Base-by-base conservation (phyloP, 441 rosid species). In the Isatis lusitanica region DNA sequence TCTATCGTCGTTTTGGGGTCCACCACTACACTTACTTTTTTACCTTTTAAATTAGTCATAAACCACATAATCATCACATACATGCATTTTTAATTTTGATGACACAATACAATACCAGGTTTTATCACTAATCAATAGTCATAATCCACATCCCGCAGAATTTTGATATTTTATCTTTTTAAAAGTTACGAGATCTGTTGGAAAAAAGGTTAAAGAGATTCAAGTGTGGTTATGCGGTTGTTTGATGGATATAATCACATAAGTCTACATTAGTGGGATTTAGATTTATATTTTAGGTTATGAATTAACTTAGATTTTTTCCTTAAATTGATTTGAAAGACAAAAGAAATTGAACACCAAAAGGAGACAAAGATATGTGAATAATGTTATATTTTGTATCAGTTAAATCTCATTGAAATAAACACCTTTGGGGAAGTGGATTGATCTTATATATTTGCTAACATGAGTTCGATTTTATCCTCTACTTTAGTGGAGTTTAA, bases 1-100 rank as follows among this genome's bases (percentile, higher is more conserved):
- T 59, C 64, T 1, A 11, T 36, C 31, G 64, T 28, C 64, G 64
- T 59, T 38, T 17, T 1, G 16, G 53, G 67, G 17, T n/a, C 77
- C 65, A 66, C 66, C 72, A 7, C 10, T 72, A 15, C 48, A 63
- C 33, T 12, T 26, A 12, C 26, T 26, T 15, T 26, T 15, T 46
- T 46, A 46, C 50, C 47, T 44, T 44, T 44, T 15, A n/a, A 44
- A 44, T 6, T 47, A 21, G 6, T 52, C 33, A 28, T 33, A 31
- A 13, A 13, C 46, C 46, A 42, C 46, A 36, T 9, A 52, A 52
- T 12, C 58, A 52, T 12, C 58, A 26, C 57, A 24, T 18, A 26
- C 10, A 51, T 52, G 9, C 16, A 26, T 2, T 52, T 55, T 30
- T 1, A 16, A 55, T 30, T 30, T 55, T 38, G 39, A 55, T 30